These are phyloP conservation scores for Massarina eburnea DNA, from an alignment of 2,329 filamentous ascomycete genomes.

Conservation along the genomic window DNA sequence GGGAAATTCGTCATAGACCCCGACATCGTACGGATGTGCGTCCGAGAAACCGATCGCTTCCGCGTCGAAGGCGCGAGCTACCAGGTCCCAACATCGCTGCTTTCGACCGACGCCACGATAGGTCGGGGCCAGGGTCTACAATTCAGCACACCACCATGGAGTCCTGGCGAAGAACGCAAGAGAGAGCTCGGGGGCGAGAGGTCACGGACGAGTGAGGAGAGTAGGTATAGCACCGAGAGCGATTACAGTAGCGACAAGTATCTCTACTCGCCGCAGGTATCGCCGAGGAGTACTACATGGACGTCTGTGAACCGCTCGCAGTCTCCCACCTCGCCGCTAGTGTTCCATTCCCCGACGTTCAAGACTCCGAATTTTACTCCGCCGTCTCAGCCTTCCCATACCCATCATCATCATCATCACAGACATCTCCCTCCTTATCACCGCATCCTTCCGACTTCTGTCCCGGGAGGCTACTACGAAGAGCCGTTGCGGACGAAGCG, in stretches of 20 bases:
- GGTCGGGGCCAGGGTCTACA: constrained; percentile 14
- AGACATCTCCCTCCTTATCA: constrained; percentile 4
- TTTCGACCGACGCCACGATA: constrained; percentile 2
- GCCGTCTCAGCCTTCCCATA: constrained; percentile 7
- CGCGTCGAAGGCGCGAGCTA: constrained; percentile 25
- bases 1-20: constrained; percentile 50
- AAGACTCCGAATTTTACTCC: too few species aligned
- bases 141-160: constrained; percentile 19
- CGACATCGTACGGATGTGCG: constrained; percentile 41
- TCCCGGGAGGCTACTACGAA: constrained; percentile 11
- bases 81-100: neutral
- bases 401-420: constrained; percentile 2
- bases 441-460: constrained; percentile 15
- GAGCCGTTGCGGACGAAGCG: constrained; percentile 26
- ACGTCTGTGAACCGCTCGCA: constrained; percentile 45
- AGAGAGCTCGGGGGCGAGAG: constrained; percentile 9
- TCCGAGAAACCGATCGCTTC: constrained; percentile 42
- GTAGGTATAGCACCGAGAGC: constrained; percentile 47
- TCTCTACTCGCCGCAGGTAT: constrained; percentile 44
- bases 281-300: constrained; percentile 43
- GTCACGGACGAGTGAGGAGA: constrained; percentile 33
- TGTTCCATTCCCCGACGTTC: constrained; percentile 7
- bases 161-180: too few species aligned
- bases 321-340: constrained; percentile 17
- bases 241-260: constrained; percentile 41